Percentiles rank a stretch among this genome's conserved stretches.
These are phyloP conservation scores for Cryptococcus sp. DNA, from an alignment of 1,284 basidiomycete genomes.

Conservation along the genomic window DNA sequence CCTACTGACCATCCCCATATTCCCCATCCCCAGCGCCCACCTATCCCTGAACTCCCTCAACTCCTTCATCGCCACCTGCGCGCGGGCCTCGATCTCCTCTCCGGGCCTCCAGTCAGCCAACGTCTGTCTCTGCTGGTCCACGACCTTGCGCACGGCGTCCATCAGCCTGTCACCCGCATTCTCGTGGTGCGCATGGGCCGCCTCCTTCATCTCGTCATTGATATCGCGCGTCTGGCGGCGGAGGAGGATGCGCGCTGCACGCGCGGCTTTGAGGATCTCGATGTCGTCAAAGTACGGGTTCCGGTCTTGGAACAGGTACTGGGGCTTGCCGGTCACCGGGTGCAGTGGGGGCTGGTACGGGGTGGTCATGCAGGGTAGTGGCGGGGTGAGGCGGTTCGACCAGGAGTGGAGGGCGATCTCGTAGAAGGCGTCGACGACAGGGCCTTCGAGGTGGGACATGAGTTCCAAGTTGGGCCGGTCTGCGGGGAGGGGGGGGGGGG, in stretches of 20 bases:
- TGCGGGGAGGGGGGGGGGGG: constrained; percentile 12
- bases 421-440: constrained; percentile 68
- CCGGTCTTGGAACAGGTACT: constrained; percentile 56
- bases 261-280: constrained; percentile 53
- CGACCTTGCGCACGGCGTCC: constrained; percentile 41
- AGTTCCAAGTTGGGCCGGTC: constrained; percentile 65
- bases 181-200: constrained; percentile 18
- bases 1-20: constrained; percentile 15
- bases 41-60: constrained; percentile 37
- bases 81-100: constrained; percentile 39
- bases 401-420: constrained; percentile 69
- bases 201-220: constrained; percentile 24
- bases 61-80: constrained; percentile 42
- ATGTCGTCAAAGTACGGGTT: constrained; percentile 55
- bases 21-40: constrained; percentile 20
- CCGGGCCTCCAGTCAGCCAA: constrained; percentile 38
- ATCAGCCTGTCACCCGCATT: constrained; percentile 24
- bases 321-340: constrained; percentile 28
- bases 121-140: constrained; percentile 36
- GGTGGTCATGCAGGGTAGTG: constrained; percentile 56
- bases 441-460: constrained; percentile 65
- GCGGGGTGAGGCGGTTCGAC: constrained; percentile 59
- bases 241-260: constrained; percentile 51
- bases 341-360: constrained; percentile 50
- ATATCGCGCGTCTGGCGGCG: constrained; percentile 45